phyloP scores from a whole-genome alignment of 306 rosid genomes.

The Neltuma alba region DNA sequence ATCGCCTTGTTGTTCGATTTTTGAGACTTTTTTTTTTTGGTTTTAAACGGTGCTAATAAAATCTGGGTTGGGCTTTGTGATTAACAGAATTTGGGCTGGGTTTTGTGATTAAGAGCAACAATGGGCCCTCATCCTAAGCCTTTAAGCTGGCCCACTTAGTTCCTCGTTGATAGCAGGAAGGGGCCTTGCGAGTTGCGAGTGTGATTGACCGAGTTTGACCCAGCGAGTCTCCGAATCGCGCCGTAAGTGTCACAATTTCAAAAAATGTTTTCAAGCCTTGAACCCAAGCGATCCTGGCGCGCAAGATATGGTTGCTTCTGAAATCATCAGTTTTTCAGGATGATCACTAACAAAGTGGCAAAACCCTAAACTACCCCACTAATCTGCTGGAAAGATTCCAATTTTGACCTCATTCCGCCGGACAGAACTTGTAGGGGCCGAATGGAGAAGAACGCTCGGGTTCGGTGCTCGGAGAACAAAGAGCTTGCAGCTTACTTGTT shows the following conservation, averaged over 20 bases:
- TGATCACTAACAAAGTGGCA: slow-evolving; percentile 4
- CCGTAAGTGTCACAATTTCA: background rate
- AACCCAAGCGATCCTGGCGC: slow-evolving; percentile 28
- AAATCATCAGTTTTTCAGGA: background rate
- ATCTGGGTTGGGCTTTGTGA: no score
- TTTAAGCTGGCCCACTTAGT: background rate
- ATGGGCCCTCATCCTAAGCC: no score
- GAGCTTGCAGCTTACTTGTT: slow-evolving; percentile 62
- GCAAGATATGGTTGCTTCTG: slow-evolving; percentile 36
- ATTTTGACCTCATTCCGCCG: background rate
- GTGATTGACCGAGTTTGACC: background rate
- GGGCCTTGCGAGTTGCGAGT: background rate
- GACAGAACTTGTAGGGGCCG: background rate
- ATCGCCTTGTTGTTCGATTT: no score
- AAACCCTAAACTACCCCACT: slow-evolving; percentile 24
- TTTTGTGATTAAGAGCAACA: no score
- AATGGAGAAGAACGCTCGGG: slow-evolving; percentile 62
- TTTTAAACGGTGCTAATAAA: no score
- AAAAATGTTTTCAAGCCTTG: background rate
- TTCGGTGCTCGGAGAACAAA: slow-evolving; percentile 63
- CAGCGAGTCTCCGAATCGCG: slow-evolving; percentile 3
- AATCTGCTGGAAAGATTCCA: background rate
- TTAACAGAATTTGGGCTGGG: no score
- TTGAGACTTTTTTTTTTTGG: no score
- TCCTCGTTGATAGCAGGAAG: background rate